These are phyloP conservation scores for Xylaria sp. DNA, from an alignment of 2,329 filamentous ascomycete genomes.

Conservation along the genomic window DNA sequence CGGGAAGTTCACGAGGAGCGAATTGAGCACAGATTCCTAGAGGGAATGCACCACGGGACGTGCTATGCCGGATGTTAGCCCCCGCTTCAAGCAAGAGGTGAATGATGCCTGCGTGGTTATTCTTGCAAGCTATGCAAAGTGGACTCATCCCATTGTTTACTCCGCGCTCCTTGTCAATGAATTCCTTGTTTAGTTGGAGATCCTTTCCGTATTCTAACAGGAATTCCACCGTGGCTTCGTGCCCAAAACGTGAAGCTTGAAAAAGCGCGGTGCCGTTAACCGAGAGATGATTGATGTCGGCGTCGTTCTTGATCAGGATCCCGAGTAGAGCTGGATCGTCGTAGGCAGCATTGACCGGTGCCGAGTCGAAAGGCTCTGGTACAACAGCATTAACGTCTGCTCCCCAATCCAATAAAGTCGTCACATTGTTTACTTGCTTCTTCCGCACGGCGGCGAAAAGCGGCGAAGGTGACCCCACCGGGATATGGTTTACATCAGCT, in stretches of 20 bases:
- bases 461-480: neutral
- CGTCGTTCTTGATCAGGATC: neutral
- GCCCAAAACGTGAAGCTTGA: neutral
- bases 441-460: neutral
- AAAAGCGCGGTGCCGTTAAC: neutral
- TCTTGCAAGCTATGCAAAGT: neutral
- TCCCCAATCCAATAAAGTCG: neutral
- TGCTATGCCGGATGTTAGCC: neutral
- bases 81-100: slow-evolving; percentile 5
- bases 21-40: neutral
- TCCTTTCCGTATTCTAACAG: neutral
- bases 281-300: neutral
- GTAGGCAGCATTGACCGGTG: neutral
- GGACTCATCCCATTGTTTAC: neutral
- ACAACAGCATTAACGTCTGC: neutral
- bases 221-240: neutral
- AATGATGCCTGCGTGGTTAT: neutral
- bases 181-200: neutral
- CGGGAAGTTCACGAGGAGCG: neutral
- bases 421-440: neutral
- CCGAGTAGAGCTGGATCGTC: neutral
- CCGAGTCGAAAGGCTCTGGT: neutral
- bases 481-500: slow-evolving; percentile 1
- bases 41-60: neutral
- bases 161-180: neutral